Conservation (phyloP, 2,329 filamentous ascomycete genomes). For the Aspergillus aculeatus region DNA sequence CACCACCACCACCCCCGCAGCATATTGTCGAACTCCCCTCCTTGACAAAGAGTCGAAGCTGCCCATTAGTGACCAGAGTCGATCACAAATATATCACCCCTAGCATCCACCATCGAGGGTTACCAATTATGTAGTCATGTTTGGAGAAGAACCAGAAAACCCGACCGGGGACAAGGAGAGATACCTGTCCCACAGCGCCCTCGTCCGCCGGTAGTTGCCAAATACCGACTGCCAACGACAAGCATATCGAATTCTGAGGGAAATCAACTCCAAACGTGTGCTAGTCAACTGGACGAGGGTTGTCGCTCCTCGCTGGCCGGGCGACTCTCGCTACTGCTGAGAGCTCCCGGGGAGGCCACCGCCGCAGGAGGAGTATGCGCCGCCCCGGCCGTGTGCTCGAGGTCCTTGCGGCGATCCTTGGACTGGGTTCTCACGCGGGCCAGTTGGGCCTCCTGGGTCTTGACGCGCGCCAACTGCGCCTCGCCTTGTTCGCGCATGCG, state of each 20-base stretch:
- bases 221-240: not conserved
- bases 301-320: not conserved
- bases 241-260: not conserved
- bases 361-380: conserved; percentile 1
- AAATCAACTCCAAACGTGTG: conserved; percentile 9
- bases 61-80: not conserved
- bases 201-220: not conserved
- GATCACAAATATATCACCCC: not conserved
- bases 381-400: conserved; percentile 13
- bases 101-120: not conserved
- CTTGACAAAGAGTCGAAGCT: not conserved
- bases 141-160: conserved; percentile 3
- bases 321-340: not conserved
- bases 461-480: conserved; percentile 32
- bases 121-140: not conserved
- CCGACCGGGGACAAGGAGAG: not conserved
- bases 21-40: not conserved
- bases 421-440: conserved; percentile 29
- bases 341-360: not conserved
- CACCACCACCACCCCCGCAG: not conserved
- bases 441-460: conserved; percentile 32
- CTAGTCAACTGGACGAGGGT: conserved; percentile 12
- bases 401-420: conserved; percentile 17
- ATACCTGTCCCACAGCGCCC: not conserved
- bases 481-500: conserved; percentile 34